Conservation (phyloP, 2,329 filamentous ascomycete species). For the Aspergillus japonicus region DNA sequence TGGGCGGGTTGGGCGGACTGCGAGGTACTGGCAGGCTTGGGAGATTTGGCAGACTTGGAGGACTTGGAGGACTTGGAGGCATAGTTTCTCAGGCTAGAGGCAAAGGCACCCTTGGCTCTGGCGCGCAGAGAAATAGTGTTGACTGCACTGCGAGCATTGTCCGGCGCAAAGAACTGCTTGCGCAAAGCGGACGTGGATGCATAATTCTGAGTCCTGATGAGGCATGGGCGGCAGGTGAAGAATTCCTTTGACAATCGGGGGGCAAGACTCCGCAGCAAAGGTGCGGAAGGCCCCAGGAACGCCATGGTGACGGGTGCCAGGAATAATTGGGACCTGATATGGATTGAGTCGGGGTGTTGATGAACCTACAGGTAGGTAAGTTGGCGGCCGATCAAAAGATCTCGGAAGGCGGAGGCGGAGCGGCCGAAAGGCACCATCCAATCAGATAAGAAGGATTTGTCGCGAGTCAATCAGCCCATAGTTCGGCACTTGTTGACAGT, state of each 20-base stretch:
- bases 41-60: too few species aligned
- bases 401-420: constrained; percentile 16
- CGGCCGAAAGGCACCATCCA: constrained; percentile 12
- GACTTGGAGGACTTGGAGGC: constrained; percentile 15
- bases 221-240: constrained; percentile 45
- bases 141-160: constrained; percentile 25
- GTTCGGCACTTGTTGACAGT: not conserved
- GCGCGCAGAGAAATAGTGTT: constrained; percentile 28
- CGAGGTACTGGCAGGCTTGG: too few species aligned
- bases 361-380: not conserved
- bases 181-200: constrained; percentile 30
- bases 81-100: constrained; percentile 24
- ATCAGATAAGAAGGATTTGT: constrained; percentile 22
- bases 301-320: constrained; percentile 30
- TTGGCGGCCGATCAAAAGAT: constrained; percentile 1
- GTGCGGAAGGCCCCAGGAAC: constrained; percentile 30
- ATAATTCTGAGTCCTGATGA: constrained; percentile 31
- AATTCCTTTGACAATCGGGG: constrained; percentile 39
- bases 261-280: constrained; percentile 35
- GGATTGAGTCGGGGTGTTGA: not conserved
- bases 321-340: constrained; percentile 3
- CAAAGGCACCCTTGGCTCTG: constrained; percentile 30
- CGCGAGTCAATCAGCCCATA: constrained; percentile 1
- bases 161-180: constrained; percentile 31
- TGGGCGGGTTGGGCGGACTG: constrained; percentile 5